Percentiles rank a stretch among this genome's conserved stretches.
Evolutionary conservation across 2,329 filamentous ascomycete genomes (phyloP).

Genomic region (Aureobasidium namibiae): DNA sequence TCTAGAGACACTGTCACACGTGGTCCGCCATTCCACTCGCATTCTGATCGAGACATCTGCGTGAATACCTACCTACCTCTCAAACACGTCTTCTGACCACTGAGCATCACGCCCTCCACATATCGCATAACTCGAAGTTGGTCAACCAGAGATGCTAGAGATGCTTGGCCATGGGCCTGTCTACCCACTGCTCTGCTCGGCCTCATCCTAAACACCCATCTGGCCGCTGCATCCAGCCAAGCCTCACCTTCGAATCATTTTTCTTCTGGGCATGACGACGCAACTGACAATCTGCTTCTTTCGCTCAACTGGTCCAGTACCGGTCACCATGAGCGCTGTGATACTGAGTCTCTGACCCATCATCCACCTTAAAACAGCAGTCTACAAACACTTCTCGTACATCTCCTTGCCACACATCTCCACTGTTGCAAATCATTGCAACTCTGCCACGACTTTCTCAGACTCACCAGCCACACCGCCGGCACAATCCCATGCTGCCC

Average conservation of each 20-base stretch:
- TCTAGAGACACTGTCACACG: background rate
- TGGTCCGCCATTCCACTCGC: too few relatives aligned
- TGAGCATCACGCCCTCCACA: background rate
- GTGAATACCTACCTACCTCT: too few relatives aligned
- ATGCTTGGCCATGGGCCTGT: background rate
- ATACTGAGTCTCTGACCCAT: background rate
- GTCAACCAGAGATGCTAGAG: background rate
- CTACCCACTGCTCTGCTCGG: background rate
- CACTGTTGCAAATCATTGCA: background rate
- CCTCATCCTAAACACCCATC: background rate
- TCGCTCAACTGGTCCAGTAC: background rate
- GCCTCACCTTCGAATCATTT: background rate
- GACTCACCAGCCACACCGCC: background rate
- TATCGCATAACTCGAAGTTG: background rate
- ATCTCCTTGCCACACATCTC: background rate
- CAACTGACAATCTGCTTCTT: background rate
- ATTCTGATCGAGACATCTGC: background rate
- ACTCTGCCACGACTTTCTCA: constrained; percentile 2
- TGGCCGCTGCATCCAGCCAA: constrained; percentile 4
- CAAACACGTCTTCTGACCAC: background rate
- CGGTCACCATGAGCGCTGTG: background rate
- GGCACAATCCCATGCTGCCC: background rate
- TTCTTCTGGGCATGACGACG: background rate
- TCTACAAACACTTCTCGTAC: background rate
- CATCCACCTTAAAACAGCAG: background rate